Base-by-base conservation (phyloP, 1,139 yeast species). In the Blastobotrys buckinghamii region DNA sequence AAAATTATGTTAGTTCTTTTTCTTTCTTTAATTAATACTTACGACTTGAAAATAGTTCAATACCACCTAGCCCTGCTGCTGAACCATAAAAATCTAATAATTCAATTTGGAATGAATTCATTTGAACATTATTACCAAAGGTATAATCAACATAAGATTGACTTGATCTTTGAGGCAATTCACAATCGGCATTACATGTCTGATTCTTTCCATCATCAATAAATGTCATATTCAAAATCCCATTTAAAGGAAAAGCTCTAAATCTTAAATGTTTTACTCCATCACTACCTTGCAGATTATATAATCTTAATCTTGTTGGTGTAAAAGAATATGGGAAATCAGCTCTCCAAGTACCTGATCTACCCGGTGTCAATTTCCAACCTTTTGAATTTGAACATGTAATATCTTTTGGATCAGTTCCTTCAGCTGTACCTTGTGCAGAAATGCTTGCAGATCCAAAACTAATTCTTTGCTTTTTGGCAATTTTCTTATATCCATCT, bases 141-240 rank as follows among this genome's bases (percentile, higher is more conserved):
- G 82, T 80, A 68, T 87, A 92, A 55, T 90, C 97, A 61, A 85
- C 92, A 62, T 73, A 88, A 22, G 71, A 67, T 60, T 76, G 54
- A 73, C 79, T 55, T 69, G 67, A 50, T 65, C 68, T 39, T 69
- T 69, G 45, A 57, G 70, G 57, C 66, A 74, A 61, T 0, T 97
- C 95, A 65, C 98, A 92, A 76, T 79, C 84, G 1, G 96, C 95
- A 64, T 89, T 96, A 72, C 98, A 92, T 8, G 44, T 43, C 55
- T 67, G 70, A 49, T 83, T 53, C 12, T 44, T 41, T 1, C 64
- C 57, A 2, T 95, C 95, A 61, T 90, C 94, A 33, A 84, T 70
- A 61, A 88, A 92, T 0, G 96, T 82, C 56, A 92, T 68, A 63
- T 92, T 92, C 96, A 92, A 85, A 54, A 90, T 90, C 57, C 97